Conservation (phyloP, 371 early-diverging fungal genomes). For the Lichtheimia hyalospora region DNA sequence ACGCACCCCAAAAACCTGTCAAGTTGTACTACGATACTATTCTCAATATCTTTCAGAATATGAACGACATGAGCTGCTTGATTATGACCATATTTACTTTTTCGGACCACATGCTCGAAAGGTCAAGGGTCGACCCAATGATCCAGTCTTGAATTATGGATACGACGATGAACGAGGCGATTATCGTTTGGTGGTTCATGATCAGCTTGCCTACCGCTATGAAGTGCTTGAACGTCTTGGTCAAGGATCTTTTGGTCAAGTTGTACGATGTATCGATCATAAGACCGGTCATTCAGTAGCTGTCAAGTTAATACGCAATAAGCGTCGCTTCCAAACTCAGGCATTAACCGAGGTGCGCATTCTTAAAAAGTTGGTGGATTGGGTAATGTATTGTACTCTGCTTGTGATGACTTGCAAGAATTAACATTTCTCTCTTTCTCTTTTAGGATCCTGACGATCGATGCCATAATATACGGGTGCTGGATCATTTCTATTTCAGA, state of each 20-base stretch:
- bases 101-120: conserved; percentile 66
- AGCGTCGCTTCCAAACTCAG: conserved; percentile 89
- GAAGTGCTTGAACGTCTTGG: conserved; percentile 91
- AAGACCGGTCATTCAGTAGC: conserved; percentile 87
- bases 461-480: conserved; percentile 78
- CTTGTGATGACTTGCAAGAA: neutral
- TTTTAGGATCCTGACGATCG: conserved; percentile 73
- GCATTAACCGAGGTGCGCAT: conserved; percentile 92
- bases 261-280: conserved; percentile 88
- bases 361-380: conserved; percentile 66
- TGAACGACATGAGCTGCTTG: conserved; percentile 77
- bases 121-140: conserved; percentile 34
- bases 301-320: conserved; percentile 96
- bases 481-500: conserved; percentile 87
- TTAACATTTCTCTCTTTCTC: conserved; percentile 76
- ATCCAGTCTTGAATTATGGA: conserved; percentile 54
- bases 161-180: conserved; percentile 95
- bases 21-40: conserved; percentile 41
- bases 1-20: conserved; percentile 29
- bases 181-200: conserved; percentile 79
- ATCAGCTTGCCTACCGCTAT: conserved; percentile 91
- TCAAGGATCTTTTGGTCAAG: conserved; percentile 98
- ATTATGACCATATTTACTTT: conserved; percentile 77
- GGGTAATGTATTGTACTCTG: neutral
- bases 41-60: conserved; percentile 60